Base-by-base conservation (phyloP, 1,284 basidiomycete genomes). In the Cryptococcus neoformans region DNA sequence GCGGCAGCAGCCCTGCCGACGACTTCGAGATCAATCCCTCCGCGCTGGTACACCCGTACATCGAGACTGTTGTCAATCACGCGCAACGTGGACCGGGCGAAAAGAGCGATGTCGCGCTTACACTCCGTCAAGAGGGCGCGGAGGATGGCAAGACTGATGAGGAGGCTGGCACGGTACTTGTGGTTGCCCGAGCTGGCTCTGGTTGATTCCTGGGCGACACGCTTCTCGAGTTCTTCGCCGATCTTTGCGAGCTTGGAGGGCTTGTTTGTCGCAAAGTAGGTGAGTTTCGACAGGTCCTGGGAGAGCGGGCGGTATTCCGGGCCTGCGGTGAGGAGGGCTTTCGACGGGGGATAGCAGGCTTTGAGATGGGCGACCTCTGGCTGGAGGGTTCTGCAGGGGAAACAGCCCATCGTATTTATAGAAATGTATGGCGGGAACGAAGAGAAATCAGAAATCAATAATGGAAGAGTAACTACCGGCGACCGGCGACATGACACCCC, bases 201-300 rank as follows among this genome's bases (percentile, higher is more conserved):
- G 62, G 77, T 77, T 57, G 85, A 84, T 70, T 96, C 91, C 50
- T 81, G 73, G 55, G 79, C 81, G 2, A 89, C 82, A 61, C 89
- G 83, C 69, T 87, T 89, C 74, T 94, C 88, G 50, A 99, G 81
- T 72, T 93, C 90, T 54, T 82, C 81, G 12, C 87, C 87, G 37
- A 98, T 83, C 73, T 95, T 95, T 57, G 87, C 83, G 28, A 97
- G 83, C 79, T 96, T 95, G 38, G 88, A 87, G 1, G 93, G 91
- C 67, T 88, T 86, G 76, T 94, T 92, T 10, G 87, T 86, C 9
- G 90, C 92, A 81, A 92, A 94, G 79, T 97, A 97, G 4, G 90
- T 91, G 60, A 99, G 82, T 48, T 89, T 86, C 54, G 90, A 92
- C 38, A 97, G 83, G 70, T 97, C 93, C 74, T 96, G 93, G 0